Conservation (phyloP, 2,329 filamentous ascomycete genomes). For the Fusarium hainanense region DNA sequence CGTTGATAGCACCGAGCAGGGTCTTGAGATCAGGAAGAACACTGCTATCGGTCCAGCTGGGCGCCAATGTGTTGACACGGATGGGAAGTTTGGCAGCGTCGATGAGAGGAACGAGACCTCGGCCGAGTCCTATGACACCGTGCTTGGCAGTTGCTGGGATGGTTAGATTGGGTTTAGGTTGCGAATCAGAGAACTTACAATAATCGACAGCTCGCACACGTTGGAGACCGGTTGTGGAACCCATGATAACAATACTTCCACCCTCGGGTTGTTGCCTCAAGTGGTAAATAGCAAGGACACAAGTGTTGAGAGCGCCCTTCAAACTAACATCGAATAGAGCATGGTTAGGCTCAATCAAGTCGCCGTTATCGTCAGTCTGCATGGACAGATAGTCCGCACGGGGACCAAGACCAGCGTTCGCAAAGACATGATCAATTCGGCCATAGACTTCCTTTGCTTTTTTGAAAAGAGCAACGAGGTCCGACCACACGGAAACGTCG, state of each 20-base stretch:
- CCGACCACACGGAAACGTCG: conserved; percentile 62
- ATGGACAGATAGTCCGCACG: conserved; percentile 59
- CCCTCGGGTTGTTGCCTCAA: conserved; percentile 59
- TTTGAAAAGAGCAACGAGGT: conserved; percentile 64
- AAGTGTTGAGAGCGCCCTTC: conserved; percentile 61
- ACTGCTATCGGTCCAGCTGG: conserved; percentile 65
- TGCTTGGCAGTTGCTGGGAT: conserved; percentile 62
- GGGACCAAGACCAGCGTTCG: conserved; percentile 68
- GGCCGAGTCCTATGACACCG: conserved; percentile 64
- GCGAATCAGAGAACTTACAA: conserved; percentile 43
- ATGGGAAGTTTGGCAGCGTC: conserved; percentile 55
- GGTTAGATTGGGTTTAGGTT: background rate
- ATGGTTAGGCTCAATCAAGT: conserved; percentile 58
- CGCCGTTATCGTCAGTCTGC: conserved; percentile 61
- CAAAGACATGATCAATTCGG: conserved; percentile 81
- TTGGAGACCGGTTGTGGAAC: conserved; percentile 63
- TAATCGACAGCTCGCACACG: conserved; percentile 64
- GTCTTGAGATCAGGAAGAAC: conserved; percentile 55
- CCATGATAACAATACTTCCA: conserved; percentile 66
- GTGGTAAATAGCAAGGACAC: conserved; percentile 60
- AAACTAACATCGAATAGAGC: conserved; percentile 62
- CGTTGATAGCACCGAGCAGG: conserved; percentile 53
- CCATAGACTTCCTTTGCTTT: conserved; percentile 70
- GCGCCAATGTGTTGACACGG: conserved; percentile 66
- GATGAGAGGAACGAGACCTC: conserved; percentile 57